These are phyloP conservation scores for Fusarium protoensiforme DNA, from an alignment of 2,329 filamentous ascomycete species.

Conservation along the genomic window DNA sequence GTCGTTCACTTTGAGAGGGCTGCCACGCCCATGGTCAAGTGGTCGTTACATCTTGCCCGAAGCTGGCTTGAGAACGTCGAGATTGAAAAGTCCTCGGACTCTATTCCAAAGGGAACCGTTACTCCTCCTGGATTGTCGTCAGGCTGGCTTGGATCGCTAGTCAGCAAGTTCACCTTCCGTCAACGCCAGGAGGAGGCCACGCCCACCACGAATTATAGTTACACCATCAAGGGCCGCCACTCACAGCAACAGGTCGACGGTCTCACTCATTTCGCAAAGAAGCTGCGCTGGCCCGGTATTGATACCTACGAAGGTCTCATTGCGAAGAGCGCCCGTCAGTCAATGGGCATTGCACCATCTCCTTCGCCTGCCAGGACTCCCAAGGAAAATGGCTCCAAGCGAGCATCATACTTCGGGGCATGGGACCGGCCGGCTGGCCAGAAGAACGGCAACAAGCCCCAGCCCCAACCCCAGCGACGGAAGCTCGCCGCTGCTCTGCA, in stretches of 20 bases:
- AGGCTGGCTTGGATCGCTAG: constrained; percentile 68
- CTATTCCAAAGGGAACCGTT: constrained; percentile 12
- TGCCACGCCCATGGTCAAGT: constrained; percentile 71
- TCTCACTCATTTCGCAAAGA: constrained; percentile 71
- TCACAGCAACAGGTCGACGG: constrained; percentile 69
- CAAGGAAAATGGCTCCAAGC: constrained; percentile 48
- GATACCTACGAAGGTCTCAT: constrained; percentile 62
- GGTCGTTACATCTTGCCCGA: constrained; percentile 73
- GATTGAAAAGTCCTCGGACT: constrained; percentile 58
- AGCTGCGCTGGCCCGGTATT: constrained; percentile 71
- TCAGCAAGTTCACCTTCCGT: constrained; percentile 62
- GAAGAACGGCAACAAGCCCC: constrained; percentile 42
- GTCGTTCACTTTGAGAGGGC: constrained; percentile 71
- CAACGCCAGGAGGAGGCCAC: constrained; percentile 52
- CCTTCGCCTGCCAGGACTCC: constrained; percentile 52
- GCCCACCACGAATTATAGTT: constrained; percentile 49
- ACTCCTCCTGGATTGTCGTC: constrained; percentile 21
- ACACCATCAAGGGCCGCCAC: constrained; percentile 66
- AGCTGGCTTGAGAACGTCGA: constrained; percentile 76
- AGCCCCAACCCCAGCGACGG: constrained; percentile 60
- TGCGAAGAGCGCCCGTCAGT: constrained; percentile 58
- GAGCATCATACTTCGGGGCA: constrained; percentile 60
- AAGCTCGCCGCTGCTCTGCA: constrained; percentile 69
- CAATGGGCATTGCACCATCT: constrained; percentile 44
- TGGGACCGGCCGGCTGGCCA: constrained; percentile 49